Evolutionary conservation across 805 yeast genomes (phyloP).

Genomic region (Wickerhamomyces alni): DNA sequence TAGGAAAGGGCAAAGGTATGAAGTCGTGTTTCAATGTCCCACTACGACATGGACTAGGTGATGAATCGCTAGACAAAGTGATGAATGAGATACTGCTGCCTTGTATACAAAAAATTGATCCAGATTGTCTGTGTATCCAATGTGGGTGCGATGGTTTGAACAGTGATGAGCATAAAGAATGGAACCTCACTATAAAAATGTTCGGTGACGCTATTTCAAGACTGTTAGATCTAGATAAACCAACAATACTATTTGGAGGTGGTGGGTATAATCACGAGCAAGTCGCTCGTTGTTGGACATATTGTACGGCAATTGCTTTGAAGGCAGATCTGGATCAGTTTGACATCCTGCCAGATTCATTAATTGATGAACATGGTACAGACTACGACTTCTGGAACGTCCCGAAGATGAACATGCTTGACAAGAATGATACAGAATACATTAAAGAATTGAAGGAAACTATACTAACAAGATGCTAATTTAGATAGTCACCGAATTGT

Average conservation of each 20-base stretch:
- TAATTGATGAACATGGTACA: slow-evolving; percentile 38
- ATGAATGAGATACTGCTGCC: slow-evolving; percentile 39
- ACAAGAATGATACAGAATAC: slow-evolving; percentile 27
- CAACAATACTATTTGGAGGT: slow-evolving; percentile 58
- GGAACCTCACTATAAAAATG: slow-evolving; percentile 61
- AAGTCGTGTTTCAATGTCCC: slow-evolving; percentile 46
- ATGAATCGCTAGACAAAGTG: slow-evolving; percentile 33
- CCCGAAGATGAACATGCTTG: slow-evolving; percentile 25
- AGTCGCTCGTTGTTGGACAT: slow-evolving; percentile 53
- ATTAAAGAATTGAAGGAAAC: slow-evolving; percentile 14
- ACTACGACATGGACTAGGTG: slow-evolving; percentile 48
- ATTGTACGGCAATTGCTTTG: slow-evolving; percentile 25
- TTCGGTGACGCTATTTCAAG: slow-evolving; percentile 30
- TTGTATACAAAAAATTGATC: slow-evolving; percentile 29
- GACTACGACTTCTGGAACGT: slow-evolving; percentile 46
- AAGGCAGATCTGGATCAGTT: slow-evolving; percentile 22
- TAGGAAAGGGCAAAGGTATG: slow-evolving; percentile 30
- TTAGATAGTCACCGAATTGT: slow-evolving; percentile 17
- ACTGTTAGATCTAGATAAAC: slow-evolving; percentile 26
- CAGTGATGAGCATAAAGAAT: slow-evolving; percentile 57
- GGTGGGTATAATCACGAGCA: slow-evolving; percentile 69
- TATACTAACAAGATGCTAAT: slow-evolving; percentile 5
- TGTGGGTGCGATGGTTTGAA: slow-evolving; percentile 72
- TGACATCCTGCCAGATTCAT: slow-evolving; percentile 50
- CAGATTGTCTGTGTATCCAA: slow-evolving; percentile 56